phyloP scores from a whole-genome alignment of 1,139 yeast species.

The Candida mesenterica region DNA sequence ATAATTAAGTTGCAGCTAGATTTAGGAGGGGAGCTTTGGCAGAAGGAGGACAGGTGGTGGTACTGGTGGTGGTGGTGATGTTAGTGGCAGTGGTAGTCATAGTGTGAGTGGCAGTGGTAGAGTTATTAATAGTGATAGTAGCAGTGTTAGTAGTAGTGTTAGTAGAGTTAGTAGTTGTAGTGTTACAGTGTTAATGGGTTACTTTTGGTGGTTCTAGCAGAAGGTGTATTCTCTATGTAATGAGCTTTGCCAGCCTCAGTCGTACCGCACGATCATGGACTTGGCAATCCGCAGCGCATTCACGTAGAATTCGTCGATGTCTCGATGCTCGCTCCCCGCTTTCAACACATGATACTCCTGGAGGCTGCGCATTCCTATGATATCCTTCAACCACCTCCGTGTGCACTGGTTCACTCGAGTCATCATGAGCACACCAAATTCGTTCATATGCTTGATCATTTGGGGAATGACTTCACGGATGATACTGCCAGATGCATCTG shows the following conservation, averaged over 20 bases:
- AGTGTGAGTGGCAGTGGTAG: too few relatives aligned
- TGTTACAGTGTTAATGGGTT: too few relatives aligned
- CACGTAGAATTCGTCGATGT: conserved; percentile 11
- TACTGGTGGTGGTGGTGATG: too few relatives aligned
- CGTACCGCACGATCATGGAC: neutral
- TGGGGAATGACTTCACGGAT: conserved; percentile 6
- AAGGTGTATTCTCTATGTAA: too few relatives aligned
- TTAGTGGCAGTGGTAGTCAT: too few relatives aligned
- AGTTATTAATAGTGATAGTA: too few relatives aligned
- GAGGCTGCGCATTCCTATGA: conserved; percentile 14
- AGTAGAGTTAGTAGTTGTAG: too few relatives aligned
- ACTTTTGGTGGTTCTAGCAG: too few relatives aligned
- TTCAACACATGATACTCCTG: conserved; percentile 10
- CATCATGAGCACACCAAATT: conserved; percentile 7
- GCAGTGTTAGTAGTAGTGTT: too few relatives aligned
- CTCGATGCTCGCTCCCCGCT: conserved; percentile 7
- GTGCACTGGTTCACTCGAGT: conserved; percentile 7
- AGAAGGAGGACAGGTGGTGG: too few relatives aligned
- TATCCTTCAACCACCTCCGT: conserved; percentile 12
- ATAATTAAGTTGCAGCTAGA: neutral
- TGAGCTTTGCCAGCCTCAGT: too few relatives aligned
- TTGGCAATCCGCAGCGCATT: neutral
- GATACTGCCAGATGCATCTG: neutral
- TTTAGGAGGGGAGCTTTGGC: too few relatives aligned
- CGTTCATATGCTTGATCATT: conserved; percentile 11